Evolutionary conservation across 345 rosid genomes (phyloP), one percentile per base, ranked within the genome.

Genomic region (Ailanthus altissimus): DNA sequence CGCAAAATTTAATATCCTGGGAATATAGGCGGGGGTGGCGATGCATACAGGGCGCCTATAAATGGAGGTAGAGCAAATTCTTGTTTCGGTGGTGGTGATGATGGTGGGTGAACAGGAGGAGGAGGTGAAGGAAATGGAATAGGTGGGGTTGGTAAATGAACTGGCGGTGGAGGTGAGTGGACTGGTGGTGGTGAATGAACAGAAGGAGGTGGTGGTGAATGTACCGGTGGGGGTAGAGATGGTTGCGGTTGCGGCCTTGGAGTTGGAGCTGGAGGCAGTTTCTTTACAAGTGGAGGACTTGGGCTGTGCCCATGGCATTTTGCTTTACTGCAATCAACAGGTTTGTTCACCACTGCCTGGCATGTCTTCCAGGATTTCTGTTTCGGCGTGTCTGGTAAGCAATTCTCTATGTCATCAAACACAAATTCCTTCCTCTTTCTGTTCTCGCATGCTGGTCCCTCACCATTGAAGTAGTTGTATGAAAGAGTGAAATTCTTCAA

Each of bases 11-110:
- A 91, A 85, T 91, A 89, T 75, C 93, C 93, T 67, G 77, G 87
- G 79, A 88, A 81, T 76, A 87, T 78, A 5, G 92, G 92, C 20
- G 94, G 94, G 25, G 91, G 92, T 12, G 91, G 94, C 3, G 94
- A 89, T 16, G 88, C 72, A 70, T 90, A 90, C 36, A 79, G 86
- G 84, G 70, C 79, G 62, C 94, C 92, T 1, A 89, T 60, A 32
- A 76, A 16, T 47, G 91, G 90, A 43, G 92, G 94, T 28, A 89
- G 75, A 18, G 59, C 47, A 4, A 87, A 38, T 25, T 82, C 73
- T 42, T 62, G 26, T 1, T 36, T 28, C 12, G 80, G 65, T 15
- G 84, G 83, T 12, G 83, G 79, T 7, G 80, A 3, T 32, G 38
- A 1, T 32, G 38, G 38, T 32, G 38, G 38, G 38, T 16, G 3